Conservation (phyloP, 202 grass and related monocot species). For the Carex arenaria region DNA sequence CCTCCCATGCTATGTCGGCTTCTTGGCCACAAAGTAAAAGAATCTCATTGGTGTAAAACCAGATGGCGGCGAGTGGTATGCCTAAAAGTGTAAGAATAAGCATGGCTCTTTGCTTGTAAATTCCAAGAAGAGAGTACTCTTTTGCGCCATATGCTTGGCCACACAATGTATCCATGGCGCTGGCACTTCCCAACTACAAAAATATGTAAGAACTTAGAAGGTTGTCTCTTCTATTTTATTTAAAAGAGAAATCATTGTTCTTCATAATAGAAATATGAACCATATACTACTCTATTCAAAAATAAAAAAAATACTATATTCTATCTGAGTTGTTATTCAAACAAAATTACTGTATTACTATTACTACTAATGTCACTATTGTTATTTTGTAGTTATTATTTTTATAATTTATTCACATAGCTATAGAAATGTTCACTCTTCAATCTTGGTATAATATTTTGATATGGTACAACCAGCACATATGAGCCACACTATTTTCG, state of each 20-base stretch:
- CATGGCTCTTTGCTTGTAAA: slow-evolving; percentile 77
- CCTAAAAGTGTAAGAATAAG: slow-evolving; percentile 46
- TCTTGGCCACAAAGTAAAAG: slow-evolving; percentile 60
- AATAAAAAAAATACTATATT: neutral
- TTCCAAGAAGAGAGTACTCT: slow-evolving; percentile 50
- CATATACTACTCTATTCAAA: too few species aligned
- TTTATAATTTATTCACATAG: neutral
- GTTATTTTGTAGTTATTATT: neutral
- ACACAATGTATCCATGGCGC: slow-evolving; percentile 54
- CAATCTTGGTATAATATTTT: neutral
- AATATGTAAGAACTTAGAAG: neutral
- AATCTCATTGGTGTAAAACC: slow-evolving; percentile 60
- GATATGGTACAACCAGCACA: neutral
- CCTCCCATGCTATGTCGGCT: slow-evolving; percentile 54
- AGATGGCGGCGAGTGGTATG: slow-evolving; percentile 41
- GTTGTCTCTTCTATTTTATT: neutral
- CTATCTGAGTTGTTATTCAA: neutral
- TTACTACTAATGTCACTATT: neutral
- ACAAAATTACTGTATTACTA: neutral
- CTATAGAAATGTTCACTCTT: neutral
- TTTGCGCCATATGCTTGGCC: slow-evolving; percentile 49
- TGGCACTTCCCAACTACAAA: slow-evolving; percentile 44
- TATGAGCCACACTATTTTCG: neutral
- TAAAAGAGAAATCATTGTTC: neutral
- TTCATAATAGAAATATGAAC: too few species aligned